Evolutionary conservation across 371 early-diverging fungal species (phyloP).

Genomic region (Actinomortierella wolfii): DNA sequence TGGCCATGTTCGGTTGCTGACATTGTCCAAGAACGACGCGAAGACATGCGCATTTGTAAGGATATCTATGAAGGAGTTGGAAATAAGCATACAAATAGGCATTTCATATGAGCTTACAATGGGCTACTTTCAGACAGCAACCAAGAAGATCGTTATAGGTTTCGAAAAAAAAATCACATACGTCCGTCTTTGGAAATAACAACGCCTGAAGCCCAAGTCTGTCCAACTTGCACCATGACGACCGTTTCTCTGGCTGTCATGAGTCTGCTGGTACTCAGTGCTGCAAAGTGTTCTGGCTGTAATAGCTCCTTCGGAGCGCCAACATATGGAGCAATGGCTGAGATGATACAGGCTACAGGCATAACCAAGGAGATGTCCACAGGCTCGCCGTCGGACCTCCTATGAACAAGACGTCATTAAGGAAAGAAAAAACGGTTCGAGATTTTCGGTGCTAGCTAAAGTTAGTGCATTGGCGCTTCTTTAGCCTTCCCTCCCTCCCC

Average conservation of each 20-base stretch:
- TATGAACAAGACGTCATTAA: conserved; percentile 3
- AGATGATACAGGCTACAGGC: conserved; percentile 37
- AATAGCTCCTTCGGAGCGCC: conserved; percentile 16
- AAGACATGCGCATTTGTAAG: conserved; percentile 47
- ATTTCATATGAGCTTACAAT: neutral
- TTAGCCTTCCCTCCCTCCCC: too few relatives aligned
- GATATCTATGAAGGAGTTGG: conserved; percentile 20
- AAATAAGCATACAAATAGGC: neutral
- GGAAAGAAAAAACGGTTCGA: neutral
- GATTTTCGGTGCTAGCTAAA: too few relatives aligned
- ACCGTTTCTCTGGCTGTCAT: conserved; percentile 37
- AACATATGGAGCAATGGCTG: conserved; percentile 40
- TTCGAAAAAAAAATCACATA: conserved; percentile 13
- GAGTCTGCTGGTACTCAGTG: conserved; percentile 23
- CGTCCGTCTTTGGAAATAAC: conserved; percentile 43
- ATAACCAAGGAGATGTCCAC: conserved; percentile 44
- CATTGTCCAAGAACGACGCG: conserved; percentile 43
- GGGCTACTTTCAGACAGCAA: too few relatives aligned
- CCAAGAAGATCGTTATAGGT: too few relatives aligned
- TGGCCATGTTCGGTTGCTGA: conserved; percentile 39
- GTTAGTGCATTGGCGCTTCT: too few relatives aligned
- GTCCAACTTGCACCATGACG: conserved; percentile 44
- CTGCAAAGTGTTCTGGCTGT: conserved; percentile 22
- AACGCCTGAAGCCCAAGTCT: conserved; percentile 47
- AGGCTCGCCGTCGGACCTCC: conserved; percentile 46